Conservation (phyloP, 306 rosid genomes). For the Cotoneaster glaucophyllus region DNA sequence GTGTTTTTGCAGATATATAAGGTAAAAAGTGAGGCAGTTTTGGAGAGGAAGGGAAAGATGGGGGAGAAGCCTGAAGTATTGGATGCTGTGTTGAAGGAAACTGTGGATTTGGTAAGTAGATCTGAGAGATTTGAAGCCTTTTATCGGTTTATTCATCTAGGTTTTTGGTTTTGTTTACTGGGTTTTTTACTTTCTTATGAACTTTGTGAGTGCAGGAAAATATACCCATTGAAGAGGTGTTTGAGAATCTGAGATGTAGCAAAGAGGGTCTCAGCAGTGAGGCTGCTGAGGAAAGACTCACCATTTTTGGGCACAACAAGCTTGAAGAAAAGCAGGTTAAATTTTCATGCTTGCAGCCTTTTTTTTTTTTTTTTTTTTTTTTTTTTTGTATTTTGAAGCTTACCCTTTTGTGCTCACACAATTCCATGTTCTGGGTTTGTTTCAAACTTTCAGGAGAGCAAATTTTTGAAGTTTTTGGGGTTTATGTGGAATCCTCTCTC, state of each 20-base stretch:
- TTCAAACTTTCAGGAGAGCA: constrained; percentile 65
- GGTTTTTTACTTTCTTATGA: neutral
- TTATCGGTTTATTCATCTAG: neutral
- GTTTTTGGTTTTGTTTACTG: constrained; percentile 9
- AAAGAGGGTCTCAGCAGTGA: constrained; percentile 76
- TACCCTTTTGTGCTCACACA: constrained; percentile 6
- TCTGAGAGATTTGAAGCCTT: constrained; percentile 36
- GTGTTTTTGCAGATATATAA: constrained; percentile 23
- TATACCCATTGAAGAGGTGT: constrained; percentile 91
- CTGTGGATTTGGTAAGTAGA: constrained; percentile 94
- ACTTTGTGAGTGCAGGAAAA: constrained; percentile 68
- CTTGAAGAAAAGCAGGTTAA: constrained; percentile 84
- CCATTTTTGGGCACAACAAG: constrained; percentile 88
- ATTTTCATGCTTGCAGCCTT: neutral
- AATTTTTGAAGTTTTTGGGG: constrained; percentile 80
- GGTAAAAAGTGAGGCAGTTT: constrained; percentile 7
- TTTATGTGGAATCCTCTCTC: constrained; percentile 99
- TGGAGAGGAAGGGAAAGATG: constrained; percentile 29
- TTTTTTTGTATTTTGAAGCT: neutral
- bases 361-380: constrained; percentile 1
- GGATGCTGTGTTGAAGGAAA: constrained; percentile 92
- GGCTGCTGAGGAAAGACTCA: constrained; percentile 84
- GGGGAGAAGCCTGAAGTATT: constrained; percentile 72
- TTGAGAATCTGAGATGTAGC: constrained; percentile 96
- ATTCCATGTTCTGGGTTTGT: constrained; percentile 22